Percentiles rank a stretch among this genome's conserved stretches.
phyloP scores from a whole-genome alignment of 805 yeast genomes.

The Lipomyces kockii region DNA sequence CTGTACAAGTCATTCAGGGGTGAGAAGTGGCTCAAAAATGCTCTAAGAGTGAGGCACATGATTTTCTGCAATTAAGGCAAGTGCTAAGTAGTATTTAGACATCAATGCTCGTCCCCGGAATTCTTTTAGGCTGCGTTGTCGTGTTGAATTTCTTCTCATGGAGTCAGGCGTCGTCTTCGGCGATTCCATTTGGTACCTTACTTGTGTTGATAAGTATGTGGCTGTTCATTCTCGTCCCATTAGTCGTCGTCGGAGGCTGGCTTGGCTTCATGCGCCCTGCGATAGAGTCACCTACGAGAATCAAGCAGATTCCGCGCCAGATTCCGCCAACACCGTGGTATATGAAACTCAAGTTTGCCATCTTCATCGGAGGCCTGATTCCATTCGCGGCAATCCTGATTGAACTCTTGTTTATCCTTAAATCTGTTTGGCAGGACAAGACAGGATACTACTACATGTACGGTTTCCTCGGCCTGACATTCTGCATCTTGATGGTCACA shows the following conservation, averaged over 20 bases:
- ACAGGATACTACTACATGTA: slow-evolving; percentile 78
- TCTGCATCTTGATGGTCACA: slow-evolving; percentile 61
- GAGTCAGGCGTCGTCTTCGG: slow-evolving; percentile 74
- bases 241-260: slow-evolving; percentile 68
- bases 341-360: slow-evolving; percentile 29
- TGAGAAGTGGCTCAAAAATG: slow-evolving; percentile 46
- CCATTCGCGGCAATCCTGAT: slow-evolving; percentile 84
- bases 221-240: slow-evolving; percentile 70
- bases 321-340: slow-evolving; percentile 39
- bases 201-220: slow-evolving; percentile 63
- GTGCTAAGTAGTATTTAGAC: slow-evolving; percentile 35
- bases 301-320: slow-evolving; percentile 45
- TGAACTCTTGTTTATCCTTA: slow-evolving; percentile 72
- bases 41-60: slow-evolving; percentile 40
- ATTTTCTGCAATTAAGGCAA: slow-evolving; percentile 13
- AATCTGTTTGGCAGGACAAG: slow-evolving; percentile 79
- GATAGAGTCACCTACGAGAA: slow-evolving; percentile 37
- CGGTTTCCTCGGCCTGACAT: slow-evolving; percentile 72
- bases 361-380: slow-evolving; percentile 64
- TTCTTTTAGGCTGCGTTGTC: slow-evolving; percentile 56
- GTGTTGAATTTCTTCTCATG: slow-evolving; percentile 71
- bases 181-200: slow-evolving; percentile 79
- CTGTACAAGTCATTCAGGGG: slow-evolving; percentile 59
- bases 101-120: slow-evolving; percentile 43
- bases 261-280: slow-evolving; percentile 48